Conservation (phyloP, 345 rosid species). For the Moricandia arvensis region DNA sequence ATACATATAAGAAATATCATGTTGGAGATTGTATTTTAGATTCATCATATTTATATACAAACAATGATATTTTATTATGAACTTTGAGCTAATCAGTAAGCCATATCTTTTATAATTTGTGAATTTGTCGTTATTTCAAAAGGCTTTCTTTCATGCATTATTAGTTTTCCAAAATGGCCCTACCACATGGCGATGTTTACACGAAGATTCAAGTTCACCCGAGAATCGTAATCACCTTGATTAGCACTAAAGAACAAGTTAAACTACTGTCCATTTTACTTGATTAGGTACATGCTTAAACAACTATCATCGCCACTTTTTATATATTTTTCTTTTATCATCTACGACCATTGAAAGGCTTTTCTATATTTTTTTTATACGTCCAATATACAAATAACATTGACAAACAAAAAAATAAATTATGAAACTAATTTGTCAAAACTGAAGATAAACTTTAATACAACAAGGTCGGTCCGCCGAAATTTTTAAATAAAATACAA, state of each 20-base stretch:
- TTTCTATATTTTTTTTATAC: not conserved
- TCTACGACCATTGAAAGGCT: not conserved
- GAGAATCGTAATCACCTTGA: conserved; percentile 22
- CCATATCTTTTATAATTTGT: not conserved
- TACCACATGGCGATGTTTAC: conserved; percentile 30
- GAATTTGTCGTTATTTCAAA: conserved; percentile 15
- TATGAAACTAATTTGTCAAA: not conserved
- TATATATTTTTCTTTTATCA: not conserved
- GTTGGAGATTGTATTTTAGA: conserved; percentile 12
- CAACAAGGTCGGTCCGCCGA: conserved; percentile 28
- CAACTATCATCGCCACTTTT: not conserved
- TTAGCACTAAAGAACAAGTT: conserved; percentile 1
- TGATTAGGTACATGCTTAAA: conserved; percentile 13
- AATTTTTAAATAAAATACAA: conserved; percentile 12
- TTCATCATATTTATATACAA: conserved; percentile 3
- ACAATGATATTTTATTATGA: not conserved
- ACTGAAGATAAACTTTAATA: conserved; percentile 20
- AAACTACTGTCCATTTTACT: conserved; percentile 4
- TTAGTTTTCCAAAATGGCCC: conserved; percentile 26
- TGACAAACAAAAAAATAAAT: not conserved
- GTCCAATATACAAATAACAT: not conserved
- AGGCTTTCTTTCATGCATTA: conserved; percentile 7
- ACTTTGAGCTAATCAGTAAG: not conserved
- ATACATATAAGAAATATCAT: not conserved
- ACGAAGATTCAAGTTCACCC: conserved; percentile 18